These are phyloP conservation scores for Aspergillus piperis DNA, from an alignment of 2,329 filamentous ascomycete genomes.

Conservation along the genomic window DNA sequence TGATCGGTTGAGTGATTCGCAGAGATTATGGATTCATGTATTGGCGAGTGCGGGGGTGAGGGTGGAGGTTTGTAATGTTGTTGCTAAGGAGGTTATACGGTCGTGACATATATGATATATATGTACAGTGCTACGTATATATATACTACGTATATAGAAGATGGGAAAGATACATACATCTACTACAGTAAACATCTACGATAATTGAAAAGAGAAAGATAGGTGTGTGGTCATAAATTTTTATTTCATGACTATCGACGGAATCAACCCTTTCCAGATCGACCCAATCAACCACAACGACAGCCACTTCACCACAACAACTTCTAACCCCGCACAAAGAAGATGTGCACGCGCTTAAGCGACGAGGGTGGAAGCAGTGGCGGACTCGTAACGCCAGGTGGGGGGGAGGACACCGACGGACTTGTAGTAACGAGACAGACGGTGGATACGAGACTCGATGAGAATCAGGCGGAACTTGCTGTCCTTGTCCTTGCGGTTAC, in stretches of 20 bases:
- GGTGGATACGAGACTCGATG: slow-evolving; percentile 99
- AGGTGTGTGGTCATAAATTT: background rate
- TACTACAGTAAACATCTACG: too few species aligned
- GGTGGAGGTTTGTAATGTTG: slow-evolving; percentile 76
- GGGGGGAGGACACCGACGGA: slow-evolving; percentile 80
- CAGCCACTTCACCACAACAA: background rate
- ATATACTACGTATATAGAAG: too few species aligned
- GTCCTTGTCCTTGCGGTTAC: slow-evolving; percentile 99
- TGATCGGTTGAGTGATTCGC: slow-evolving; percentile 92
- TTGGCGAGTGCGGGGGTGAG: slow-evolving; percentile 79
- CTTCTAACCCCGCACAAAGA: background rate
- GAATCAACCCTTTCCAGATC: background rate
- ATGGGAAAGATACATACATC: too few species aligned
- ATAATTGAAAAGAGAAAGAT: too few species aligned
- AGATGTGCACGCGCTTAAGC: slow-evolving; percentile 59
- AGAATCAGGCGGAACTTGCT: slow-evolving; percentile 99
- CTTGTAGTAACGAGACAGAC: slow-evolving; percentile 99
- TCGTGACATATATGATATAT: background rate
- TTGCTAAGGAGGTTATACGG: slow-evolving; percentile 56
- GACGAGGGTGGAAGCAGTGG: slow-evolving; percentile 92
- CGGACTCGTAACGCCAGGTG: slow-evolving; percentile 98
- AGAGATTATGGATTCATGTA: slow-evolving; percentile 95
- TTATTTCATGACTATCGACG: background rate
- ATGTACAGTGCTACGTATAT: too few species aligned
- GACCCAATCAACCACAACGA: background rate